These are phyloP conservation scores for Dryas integrifolia DNA, from an alignment of 331 rosid species.

Conservation along the genomic window DNA sequence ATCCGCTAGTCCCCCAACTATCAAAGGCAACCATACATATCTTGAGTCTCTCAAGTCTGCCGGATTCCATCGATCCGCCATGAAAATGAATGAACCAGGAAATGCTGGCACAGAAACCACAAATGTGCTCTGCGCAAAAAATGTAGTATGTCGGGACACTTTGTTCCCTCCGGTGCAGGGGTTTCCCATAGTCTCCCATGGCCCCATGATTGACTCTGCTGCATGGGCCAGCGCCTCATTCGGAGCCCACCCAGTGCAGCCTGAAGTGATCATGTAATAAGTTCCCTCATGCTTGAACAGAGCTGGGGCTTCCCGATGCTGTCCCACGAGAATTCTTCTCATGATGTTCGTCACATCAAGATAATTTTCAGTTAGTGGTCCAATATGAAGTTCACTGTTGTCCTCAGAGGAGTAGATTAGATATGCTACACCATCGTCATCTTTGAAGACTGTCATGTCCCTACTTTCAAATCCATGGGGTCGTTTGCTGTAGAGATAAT, in stretches of 20 bases:
- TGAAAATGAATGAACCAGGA: slow-evolving; percentile 68
- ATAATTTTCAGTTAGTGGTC: slow-evolving; percentile 77
- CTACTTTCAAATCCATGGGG: slow-evolving; percentile 94
- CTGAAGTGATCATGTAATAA: slow-evolving; percentile 97
- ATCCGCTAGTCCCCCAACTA: slow-evolving; percentile 83
- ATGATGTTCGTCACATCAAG: slow-evolving; percentile 53
- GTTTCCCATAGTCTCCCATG: slow-evolving; percentile 91
- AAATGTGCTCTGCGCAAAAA: slow-evolving; percentile 88
- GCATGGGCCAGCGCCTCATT: slow-evolving; percentile 93
- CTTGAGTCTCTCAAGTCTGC: slow-evolving; percentile 84
- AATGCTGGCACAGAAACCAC: slow-evolving; percentile 70
- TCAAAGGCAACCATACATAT: slow-evolving; percentile 92
- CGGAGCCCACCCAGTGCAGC: slow-evolving; percentile 99
- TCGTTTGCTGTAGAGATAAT: slow-evolving; percentile 76
- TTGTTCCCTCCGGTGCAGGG: slow-evolving; percentile 87
- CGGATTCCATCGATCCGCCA: slow-evolving; percentile 95
- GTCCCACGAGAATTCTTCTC: slow-evolving; percentile 81
- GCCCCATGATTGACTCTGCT: slow-evolving; percentile 81
- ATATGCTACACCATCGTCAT: slow-evolving; percentile 84
- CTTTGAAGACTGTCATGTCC: slow-evolving; percentile 95
- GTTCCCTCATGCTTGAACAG: slow-evolving; percentile 81
- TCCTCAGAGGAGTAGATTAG: slow-evolving; percentile 86
- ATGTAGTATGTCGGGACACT: slow-evolving; percentile 62
- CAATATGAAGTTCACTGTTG: slow-evolving; percentile 93
- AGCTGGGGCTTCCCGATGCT: slow-evolving; percentile 95